Evolutionary conservation across 2,329 filamentous ascomycete species (phyloP).

Genomic region (Claviceps sp.): DNA sequence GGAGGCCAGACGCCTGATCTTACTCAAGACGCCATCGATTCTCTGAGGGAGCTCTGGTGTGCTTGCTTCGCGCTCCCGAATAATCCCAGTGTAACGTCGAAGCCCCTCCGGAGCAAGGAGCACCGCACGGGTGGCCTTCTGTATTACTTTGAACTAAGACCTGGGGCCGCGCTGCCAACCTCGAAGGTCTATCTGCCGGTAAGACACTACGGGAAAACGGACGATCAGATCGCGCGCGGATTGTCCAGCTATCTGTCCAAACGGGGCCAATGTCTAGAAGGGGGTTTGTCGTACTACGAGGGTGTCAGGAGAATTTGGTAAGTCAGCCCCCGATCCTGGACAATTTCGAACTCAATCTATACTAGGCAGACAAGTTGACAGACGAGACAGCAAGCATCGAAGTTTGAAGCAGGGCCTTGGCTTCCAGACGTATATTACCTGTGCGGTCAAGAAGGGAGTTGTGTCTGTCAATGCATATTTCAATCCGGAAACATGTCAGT

Average conservation of each 20-base stretch:
- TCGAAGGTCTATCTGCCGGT: slow-evolving; percentile 22
- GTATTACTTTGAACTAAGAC: slow-evolving; percentile 20
- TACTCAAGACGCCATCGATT: not conserved
- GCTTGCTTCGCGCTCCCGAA: not conserved
- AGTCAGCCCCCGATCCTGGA: not conserved
- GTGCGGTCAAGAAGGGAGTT: not conserved
- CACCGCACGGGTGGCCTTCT: slow-evolving; percentile 22
- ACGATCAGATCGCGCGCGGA: not conserved
- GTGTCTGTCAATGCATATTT: not conserved
- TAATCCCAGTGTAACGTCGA: not conserved
- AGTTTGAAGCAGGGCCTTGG: not conserved
- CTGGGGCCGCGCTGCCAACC: slow-evolving; percentile 9
- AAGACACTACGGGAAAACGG: slow-evolving; percentile 16
- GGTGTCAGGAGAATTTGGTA: not conserved
- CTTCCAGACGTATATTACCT: not conserved
- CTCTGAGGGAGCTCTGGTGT: not conserved
- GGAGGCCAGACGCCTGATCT: slow-evolving; percentile 8
- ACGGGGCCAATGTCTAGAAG: not conserved
- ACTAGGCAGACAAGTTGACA: not conserved
- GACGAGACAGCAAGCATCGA: not conserved
- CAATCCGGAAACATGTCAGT: not conserved
- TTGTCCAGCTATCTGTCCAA: not conserved
- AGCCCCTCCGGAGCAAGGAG: slow-evolving; percentile 7
- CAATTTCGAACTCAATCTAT: not conserved
- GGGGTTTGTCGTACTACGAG: not conserved